phyloP scores from a whole-genome alignment of 371 early-diverging fungal genomes.

The Chytridiales sp. region DNA sequence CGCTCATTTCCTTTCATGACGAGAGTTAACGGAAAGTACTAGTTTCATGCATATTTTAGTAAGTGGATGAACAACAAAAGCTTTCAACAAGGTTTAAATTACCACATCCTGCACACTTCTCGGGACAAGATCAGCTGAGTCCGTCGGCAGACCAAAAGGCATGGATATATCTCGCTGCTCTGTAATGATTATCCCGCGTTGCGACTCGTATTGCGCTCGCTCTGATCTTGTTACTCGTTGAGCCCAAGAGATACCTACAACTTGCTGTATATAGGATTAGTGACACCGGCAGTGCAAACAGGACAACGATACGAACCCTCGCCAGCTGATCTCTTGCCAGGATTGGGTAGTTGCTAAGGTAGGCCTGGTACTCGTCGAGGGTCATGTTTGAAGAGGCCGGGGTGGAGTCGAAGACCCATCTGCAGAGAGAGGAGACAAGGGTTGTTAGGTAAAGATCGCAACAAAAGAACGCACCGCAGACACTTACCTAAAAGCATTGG shows the following conservation, averaged over 20 bases:
- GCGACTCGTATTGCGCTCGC: neutral
- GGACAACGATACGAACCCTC: neutral
- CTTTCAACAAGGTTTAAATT: neutral
- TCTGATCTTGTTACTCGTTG: neutral
- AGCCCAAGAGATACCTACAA: neutral
- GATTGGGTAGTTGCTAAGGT: neutral
- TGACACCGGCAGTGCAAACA: neutral
- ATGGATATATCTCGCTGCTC: neutral
- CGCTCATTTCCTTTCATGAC: too few species aligned
- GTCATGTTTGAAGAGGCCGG: neutral
- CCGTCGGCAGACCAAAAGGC: neutral
- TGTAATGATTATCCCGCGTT: neutral
- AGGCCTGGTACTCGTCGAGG: neutral
- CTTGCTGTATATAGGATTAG: neutral
- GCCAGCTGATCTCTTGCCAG: constrained; percentile 1
- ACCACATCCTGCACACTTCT: neutral
- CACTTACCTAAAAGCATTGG: too few species aligned
- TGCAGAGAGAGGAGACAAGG: constrained; percentile 1
- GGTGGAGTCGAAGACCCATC: constrained; percentile 4
- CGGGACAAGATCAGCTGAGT: neutral
- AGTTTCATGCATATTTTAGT: neutral
- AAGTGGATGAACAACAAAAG: too few species aligned
- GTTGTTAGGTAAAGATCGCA: too few species aligned
- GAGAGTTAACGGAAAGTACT: too few species aligned
- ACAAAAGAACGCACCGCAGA: too few species aligned